These are phyloP conservation scores for Phoma sp. DNA, from an alignment of 2,329 filamentous ascomycete species.

Conservation along the genomic window DNA sequence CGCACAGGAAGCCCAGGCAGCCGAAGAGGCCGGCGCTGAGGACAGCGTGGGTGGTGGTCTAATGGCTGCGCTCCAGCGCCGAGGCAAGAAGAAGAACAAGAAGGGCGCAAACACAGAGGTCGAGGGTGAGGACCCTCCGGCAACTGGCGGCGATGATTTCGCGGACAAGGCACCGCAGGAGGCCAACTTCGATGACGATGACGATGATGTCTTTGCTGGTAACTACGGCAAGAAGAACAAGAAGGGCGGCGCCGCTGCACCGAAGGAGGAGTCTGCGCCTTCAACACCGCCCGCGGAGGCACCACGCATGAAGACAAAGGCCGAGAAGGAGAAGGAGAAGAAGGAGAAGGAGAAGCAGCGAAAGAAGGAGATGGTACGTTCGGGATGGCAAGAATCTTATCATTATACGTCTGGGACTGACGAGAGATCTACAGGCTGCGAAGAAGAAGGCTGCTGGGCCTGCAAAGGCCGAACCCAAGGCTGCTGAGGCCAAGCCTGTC, in stretches of 20 bases:
- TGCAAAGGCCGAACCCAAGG: constrained; percentile 49
- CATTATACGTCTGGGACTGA: background rate
- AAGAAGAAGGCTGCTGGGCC: constrained; percentile 65
- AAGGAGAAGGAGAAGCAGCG: constrained; percentile 98
- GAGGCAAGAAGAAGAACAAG: constrained; percentile 82
- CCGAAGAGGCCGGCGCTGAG: constrained; percentile 49
- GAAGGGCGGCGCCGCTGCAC: constrained; percentile 55
- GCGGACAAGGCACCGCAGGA: constrained; percentile 77
- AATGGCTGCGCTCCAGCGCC: constrained; percentile 60
- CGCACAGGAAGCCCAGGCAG: constrained; percentile 38
- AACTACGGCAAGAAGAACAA: constrained; percentile 72
- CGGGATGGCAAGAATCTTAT: background rate
- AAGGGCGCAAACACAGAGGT: constrained; percentile 71
- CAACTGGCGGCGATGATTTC: constrained; percentile 53
- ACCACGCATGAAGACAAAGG: constrained; percentile 82
- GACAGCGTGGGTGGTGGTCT: constrained; percentile 57
- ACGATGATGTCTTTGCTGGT: constrained; percentile 80
- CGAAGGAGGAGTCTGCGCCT: constrained; percentile 48
- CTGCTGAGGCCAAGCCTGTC: constrained; percentile 48
- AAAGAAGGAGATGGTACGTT: constrained; percentile 93
- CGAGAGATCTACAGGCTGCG: constrained; percentile 46
- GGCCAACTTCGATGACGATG: constrained; percentile 67
- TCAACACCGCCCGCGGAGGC: constrained; percentile 33
- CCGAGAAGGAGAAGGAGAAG: constrained; percentile 97
- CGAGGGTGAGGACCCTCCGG: constrained; percentile 66